Percentiles rank a stretch among this genome's conserved stretches.
Conservation (phyloP, 176 grass and related monocot species). For the Oryza rufipogon region DNA sequence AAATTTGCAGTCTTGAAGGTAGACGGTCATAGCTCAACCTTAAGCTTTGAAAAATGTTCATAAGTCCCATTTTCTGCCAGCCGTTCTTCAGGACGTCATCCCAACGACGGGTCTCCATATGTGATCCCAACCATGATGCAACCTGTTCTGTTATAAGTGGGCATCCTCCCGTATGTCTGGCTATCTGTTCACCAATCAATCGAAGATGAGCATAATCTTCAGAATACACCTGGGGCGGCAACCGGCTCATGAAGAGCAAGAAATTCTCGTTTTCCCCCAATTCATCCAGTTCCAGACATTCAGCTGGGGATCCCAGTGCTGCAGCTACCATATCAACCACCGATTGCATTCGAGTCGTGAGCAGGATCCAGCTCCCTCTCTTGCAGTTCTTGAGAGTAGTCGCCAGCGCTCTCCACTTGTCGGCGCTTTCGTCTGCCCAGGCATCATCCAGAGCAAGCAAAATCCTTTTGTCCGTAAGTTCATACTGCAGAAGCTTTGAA, state of each 20-base stretch:
- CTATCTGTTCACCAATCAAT: slow-evolving; percentile 11
- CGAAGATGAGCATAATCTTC: neutral
- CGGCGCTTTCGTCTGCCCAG: neutral
- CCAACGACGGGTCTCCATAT: neutral
- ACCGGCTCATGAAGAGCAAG: neutral
- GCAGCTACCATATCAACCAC: slow-evolving; percentile 5
- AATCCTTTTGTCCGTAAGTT: neutral
- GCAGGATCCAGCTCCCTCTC: neutral
- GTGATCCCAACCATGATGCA: neutral
- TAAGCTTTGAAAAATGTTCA: too few species aligned
- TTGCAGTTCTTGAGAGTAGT: neutral
- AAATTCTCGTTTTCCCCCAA: neutral
- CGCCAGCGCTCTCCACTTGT: neutral
- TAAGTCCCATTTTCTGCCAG: neutral
- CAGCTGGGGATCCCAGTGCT: too few species aligned
- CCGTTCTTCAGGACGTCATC: neutral
- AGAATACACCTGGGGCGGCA: neutral
- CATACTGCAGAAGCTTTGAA: too few species aligned
- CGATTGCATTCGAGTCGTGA: slow-evolving; percentile 10
- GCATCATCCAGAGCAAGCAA: neutral
- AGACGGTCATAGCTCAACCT: neutral
- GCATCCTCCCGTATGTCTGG: neutral
- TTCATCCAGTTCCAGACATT: neutral
- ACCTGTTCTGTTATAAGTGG: neutral
- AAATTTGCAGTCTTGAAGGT: neutral